These are phyloP conservation scores for Scortechinia acanthostroma DNA, from an alignment of 2,329 filamentous ascomycete species.

Conservation along the genomic window DNA sequence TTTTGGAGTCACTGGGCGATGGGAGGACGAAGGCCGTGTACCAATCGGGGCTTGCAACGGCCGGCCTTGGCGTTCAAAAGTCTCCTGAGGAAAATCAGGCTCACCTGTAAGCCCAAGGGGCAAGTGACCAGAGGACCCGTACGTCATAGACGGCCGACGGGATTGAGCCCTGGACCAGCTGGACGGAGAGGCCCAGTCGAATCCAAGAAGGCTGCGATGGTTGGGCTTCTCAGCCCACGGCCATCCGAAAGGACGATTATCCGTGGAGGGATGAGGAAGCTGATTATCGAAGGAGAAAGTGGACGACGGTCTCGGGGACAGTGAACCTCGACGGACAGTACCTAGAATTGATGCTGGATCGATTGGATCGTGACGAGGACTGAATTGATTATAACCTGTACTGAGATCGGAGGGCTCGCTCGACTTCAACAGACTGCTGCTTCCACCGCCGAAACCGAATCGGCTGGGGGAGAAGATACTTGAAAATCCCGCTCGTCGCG, in stretches of 20 bases:
- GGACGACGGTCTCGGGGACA: constrained; percentile 37
- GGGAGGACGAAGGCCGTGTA: neutral
- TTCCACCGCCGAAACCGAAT: constrained; percentile 20
- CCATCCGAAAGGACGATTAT: neutral
- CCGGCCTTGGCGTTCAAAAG: neutral
- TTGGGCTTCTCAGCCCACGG: neutral
- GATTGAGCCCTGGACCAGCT: neutral
- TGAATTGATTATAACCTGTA: constrained; percentile 34
- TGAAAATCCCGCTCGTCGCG: constrained; percentile 25
- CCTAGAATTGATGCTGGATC: constrained; percentile 30
- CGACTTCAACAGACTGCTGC: constrained; percentile 15
- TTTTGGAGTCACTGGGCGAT: neutral
- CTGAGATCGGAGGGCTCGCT: constrained; percentile 20
- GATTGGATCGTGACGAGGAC: constrained; percentile 31
- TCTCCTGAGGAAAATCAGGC: neutral
- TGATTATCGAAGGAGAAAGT: constrained; percentile 42
- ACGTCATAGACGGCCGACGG: neutral
- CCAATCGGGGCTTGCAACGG: neutral
- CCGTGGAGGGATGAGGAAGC: neutral
- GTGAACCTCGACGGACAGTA: constrained; percentile 26
- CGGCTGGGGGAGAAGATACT: constrained; percentile 30
- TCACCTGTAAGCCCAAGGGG: neutral
- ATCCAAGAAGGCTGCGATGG: neutral
- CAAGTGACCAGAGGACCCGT: neutral
- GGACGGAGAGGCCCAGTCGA: neutral